Conservation (phyloP, 495 filamentous ascomycete species). For the Neurospora sp. region DNA sequence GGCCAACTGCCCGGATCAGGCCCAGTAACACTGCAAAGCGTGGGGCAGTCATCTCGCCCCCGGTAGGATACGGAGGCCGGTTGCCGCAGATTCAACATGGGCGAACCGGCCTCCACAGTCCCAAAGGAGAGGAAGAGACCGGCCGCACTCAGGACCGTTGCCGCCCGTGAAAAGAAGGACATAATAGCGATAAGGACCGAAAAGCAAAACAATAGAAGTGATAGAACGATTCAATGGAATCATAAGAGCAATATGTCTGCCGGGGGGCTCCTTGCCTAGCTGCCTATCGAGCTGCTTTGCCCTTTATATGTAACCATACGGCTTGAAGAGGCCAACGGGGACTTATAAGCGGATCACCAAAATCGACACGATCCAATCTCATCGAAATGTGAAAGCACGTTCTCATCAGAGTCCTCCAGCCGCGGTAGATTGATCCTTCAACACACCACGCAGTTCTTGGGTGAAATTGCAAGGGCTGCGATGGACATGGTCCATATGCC, state of each 20-base stretch:
- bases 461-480: neutral
- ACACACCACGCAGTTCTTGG: neutral
- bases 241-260: neutral
- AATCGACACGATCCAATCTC: neutral
- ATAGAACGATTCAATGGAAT: neutral
- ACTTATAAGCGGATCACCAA: neutral
- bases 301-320: neutral
- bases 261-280: neutral
- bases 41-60: conserved; percentile 16
- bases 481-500: neutral
- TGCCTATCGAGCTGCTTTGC: neutral
- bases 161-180: neutral
- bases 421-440: neutral
- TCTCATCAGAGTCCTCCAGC: neutral
- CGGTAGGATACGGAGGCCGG: neutral
- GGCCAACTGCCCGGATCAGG: conserved; percentile 24
- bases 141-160: neutral
- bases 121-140: neutral
- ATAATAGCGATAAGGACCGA: neutral
- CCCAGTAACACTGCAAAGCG: conserved; percentile 20
- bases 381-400: neutral
- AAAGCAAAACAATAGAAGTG: neutral
- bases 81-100: neutral
- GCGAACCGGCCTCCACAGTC: neutral
- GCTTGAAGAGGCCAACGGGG: neutral